A percentile compares a stretch with the other conserved stretches of the same genome.
Evolutionary conservation across 345 rosid species (phyloP).

Genomic region (Dipteronia dyeriana): DNA sequence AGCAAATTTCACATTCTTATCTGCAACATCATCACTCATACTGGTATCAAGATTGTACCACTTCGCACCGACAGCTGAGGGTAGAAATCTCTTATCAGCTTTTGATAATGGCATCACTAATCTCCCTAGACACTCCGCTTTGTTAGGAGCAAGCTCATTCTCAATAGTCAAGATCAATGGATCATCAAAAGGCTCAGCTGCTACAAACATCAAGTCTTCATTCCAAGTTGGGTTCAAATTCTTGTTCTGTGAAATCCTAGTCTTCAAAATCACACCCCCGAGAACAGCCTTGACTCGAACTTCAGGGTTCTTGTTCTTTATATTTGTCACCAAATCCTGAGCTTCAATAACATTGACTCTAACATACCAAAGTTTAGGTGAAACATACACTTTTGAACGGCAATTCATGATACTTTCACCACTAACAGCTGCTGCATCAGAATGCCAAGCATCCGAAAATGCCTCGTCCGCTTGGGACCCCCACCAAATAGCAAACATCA

Average conservation of each 20-base stretch:
- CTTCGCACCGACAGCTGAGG: conserved; percentile 13
- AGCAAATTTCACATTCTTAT: conserved; percentile 30
- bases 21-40: conserved; percentile 8
- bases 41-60: conserved; percentile 41
- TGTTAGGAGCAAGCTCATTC: conserved; percentile 31
- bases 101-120: conserved; percentile 29
- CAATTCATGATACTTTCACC: conserved; percentile 29
- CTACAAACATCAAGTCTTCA: conserved; percentile 57
- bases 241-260: conserved; percentile 31
- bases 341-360: conserved; percentile 45
- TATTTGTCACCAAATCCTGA: conserved; percentile 43
- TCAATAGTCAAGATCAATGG: conserved; percentile 40
- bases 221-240: conserved; percentile 43
- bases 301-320: conserved; percentile 32
- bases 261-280: conserved; percentile 37
- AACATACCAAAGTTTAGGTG: conserved; percentile 47
- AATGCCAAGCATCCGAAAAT: conserved; percentile 44
- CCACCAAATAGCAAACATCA: conserved; percentile 50
- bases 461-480: conserved; percentile 52
- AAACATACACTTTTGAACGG: conserved; percentile 40
- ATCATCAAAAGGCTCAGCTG: conserved; percentile 49
- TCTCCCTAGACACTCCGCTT: conserved; percentile 38
- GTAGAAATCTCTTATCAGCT: conserved; percentile 31
- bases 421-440: conserved; percentile 39
- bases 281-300: conserved; percentile 38